phyloP scores from a whole-genome alignment of 1,139 yeast genomes.

The Blastobotrys raffinosifermentans region DNA sequence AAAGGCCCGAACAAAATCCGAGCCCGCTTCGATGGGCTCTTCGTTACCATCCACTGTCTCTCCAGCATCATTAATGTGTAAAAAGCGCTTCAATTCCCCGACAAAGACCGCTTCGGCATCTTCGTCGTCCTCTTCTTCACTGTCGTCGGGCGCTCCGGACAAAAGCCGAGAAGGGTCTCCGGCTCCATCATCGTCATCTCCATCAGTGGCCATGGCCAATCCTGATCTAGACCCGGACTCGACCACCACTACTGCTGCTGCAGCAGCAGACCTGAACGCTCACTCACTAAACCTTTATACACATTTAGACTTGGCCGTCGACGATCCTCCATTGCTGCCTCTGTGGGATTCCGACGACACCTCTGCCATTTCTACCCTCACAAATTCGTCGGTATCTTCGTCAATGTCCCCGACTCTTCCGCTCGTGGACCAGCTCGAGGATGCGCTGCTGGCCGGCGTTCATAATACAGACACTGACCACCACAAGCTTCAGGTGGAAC shows the following conservation, averaged over 20 bases:
- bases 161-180: no score
- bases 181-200: no score
- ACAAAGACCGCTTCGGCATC: no score
- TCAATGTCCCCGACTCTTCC: neutral
- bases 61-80: neutral
- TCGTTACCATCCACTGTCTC: constrained; percentile 3
- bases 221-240: no score
- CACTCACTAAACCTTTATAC: constrained; percentile 1
- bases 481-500: neutral
- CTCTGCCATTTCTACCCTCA: constrained; percentile 1
- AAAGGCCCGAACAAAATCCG: constrained; percentile 2
- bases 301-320: neutral
- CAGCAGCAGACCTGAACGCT: neutral
- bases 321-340: neutral
- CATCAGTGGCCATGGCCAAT: no score
- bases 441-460: neutral
- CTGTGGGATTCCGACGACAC: constrained; percentile 2
- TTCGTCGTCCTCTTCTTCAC: no score
- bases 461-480: neutral
- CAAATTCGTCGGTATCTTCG: neutral
- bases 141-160: no score
- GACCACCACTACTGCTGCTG: no score
- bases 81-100: no score
- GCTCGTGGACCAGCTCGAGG: neutral
- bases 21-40: constrained; percentile 1